Conservation (phyloP, 129 eudicot genomes). For the Artemisia annua region DNA sequence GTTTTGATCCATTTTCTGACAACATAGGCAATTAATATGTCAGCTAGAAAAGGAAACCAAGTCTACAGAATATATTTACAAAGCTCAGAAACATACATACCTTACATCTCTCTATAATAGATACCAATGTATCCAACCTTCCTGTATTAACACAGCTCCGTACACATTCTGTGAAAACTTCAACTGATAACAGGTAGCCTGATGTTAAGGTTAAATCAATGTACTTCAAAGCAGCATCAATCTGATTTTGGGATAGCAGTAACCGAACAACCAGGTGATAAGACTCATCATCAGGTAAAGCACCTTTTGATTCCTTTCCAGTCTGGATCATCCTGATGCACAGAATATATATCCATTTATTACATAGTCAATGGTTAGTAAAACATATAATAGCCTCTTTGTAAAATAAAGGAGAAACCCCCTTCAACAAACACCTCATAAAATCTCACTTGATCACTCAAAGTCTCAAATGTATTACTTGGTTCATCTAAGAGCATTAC, state of each 20-base stretch:
- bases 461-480: not conserved
- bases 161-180: slow-evolving; percentile 58
- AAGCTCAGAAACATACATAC: slow-evolving; percentile 33
- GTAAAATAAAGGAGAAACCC: not conserved
- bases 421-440: not conserved
- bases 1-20: slow-evolving; percentile 86
- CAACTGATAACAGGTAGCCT: slow-evolving; percentile 61
- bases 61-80: not conserved
- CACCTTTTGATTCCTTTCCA: slow-evolving; percentile 53
- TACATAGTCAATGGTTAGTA: slow-evolving; percentile 16
- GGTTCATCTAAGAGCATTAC: not conserved
- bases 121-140: slow-evolving; percentile 73
- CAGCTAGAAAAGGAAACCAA: not conserved
- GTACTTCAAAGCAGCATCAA: slow-evolving; percentile 73
- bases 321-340: slow-evolving; percentile 69
- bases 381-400: slow-evolving; percentile 1
- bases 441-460: slow-evolving; percentile 19
- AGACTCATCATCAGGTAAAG: slow-evolving; percentile 82
- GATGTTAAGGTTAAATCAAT: slow-evolving; percentile 66
- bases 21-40: slow-evolving; percentile 10
- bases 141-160: slow-evolving; percentile 47
- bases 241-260: slow-evolving; percentile 48
- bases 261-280: slow-evolving; percentile 60
- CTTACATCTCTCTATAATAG: slow-evolving; percentile 93
- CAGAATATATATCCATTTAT: slow-evolving; percentile 19